phyloP scores from a whole-genome alignment of 2,329 filamentous ascomycete genomes.

The Colletotrichum liaoningense region DNA sequence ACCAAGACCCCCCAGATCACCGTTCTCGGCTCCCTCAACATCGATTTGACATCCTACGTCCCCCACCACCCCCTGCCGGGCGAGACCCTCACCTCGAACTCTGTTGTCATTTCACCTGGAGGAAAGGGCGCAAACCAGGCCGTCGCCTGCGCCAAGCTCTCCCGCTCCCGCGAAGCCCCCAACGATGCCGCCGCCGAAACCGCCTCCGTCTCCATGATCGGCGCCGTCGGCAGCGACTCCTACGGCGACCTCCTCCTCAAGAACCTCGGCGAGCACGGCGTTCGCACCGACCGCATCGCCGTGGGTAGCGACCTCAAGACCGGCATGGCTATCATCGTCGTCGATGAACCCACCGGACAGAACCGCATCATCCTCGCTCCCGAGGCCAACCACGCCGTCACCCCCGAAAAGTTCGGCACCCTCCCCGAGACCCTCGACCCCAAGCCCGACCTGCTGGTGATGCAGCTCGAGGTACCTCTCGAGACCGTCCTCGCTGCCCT shows the following conservation, averaged over 20 bases:
- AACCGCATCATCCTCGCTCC: slow-evolving; percentile 82
- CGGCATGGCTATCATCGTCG: slow-evolving; percentile 80
- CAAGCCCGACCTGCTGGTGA: slow-evolving; percentile 72
- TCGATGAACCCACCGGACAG: slow-evolving; percentile 78
- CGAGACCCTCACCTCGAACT: slow-evolving; percentile 85
- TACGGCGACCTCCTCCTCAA: slow-evolving; percentile 71
- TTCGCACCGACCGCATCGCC: slow-evolving; percentile 68
- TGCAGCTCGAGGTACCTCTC: slow-evolving; percentile 83
- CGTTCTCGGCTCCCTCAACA: slow-evolving; percentile 93
- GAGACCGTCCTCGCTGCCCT: slow-evolving; percentile 73
- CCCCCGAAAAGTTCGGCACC: slow-evolving; percentile 47
- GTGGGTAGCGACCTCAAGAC: slow-evolving; percentile 60
- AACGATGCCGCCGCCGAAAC: slow-evolving; percentile 47
- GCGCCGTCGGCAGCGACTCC: slow-evolving; percentile 76
- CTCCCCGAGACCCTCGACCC: slow-evolving; percentile 43
- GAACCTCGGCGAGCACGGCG: slow-evolving; percentile 70
- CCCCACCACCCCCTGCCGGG: slow-evolving; percentile 84
- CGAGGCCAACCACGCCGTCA: slow-evolving; percentile 72
- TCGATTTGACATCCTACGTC: slow-evolving; percentile 91
- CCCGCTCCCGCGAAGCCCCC: slow-evolving; percentile 56
- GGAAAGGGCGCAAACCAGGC: slow-evolving; percentile 98
- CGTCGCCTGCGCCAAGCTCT: slow-evolving; percentile 86
- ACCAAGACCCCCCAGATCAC: slow-evolving; percentile 67
- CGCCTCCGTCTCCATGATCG: slow-evolving; percentile 74
- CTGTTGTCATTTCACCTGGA: slow-evolving; percentile 84